These are phyloP conservation scores for Geoglossum cookeanum DNA, from an alignment of 2,329 filamentous ascomycete species.

Conservation along the genomic window DNA sequence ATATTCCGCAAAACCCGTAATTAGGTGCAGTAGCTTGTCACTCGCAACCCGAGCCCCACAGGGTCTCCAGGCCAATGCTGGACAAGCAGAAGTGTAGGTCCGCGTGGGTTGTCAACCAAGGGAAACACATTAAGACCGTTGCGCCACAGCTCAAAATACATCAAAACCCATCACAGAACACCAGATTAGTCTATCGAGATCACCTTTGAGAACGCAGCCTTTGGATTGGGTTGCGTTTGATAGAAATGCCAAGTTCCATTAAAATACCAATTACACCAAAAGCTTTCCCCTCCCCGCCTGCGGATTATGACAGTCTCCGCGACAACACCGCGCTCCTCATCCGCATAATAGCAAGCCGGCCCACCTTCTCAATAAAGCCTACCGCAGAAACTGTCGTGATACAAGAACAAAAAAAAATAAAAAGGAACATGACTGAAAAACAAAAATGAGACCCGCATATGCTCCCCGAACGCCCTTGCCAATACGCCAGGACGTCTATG, in stretches of 20 bases:
- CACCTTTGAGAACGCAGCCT: background rate
- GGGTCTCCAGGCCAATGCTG: no score
- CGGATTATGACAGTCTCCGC: background rate
- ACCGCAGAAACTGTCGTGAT: background rate
- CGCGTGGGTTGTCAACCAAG: no score
- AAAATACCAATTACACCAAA: background rate
- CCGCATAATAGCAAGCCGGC: background rate
- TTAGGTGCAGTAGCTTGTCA: no score
- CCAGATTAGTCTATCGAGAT: no score
- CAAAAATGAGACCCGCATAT: background rate
- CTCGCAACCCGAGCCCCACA: no score
- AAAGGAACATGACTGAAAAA: background rate
- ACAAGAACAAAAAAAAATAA: background rate
- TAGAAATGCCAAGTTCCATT: background rate
- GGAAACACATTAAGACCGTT: no score
- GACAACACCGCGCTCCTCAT: background rate
- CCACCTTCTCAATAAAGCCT: background rate
- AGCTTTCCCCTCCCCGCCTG: background rate
- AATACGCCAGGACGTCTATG: background rate
- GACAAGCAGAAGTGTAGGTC: no score
- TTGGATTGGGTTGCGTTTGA: background rate
- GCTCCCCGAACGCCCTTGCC: background rate
- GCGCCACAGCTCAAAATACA: no score
- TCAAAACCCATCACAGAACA: no score
- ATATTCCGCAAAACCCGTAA: no score